phyloP scores from a whole-genome alignment of 768 basidiomycete genomes.

The Kwoniella sp. region DNA sequence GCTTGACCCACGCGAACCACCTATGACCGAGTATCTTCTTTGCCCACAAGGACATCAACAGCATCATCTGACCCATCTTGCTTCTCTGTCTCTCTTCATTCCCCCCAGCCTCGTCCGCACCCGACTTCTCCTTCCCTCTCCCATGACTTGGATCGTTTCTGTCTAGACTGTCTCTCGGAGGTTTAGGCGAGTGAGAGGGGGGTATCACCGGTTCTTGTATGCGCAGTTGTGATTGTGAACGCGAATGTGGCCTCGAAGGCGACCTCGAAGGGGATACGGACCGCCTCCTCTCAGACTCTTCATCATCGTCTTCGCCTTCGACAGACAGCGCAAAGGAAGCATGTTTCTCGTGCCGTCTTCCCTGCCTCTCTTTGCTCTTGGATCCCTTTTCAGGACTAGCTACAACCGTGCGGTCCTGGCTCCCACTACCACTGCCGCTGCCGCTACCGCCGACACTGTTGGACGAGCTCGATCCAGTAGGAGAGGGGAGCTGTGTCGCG shows the following conservation, averaged over 20 bases:
- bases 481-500: background rate
- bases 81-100: conserved; percentile 1
- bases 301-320: conserved; percentile 2
- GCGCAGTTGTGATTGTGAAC: background rate
- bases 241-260: background rate
- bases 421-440: background rate
- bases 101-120: background rate
- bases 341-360: conserved; percentile 4
- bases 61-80: conserved; percentile 2
- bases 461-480: background rate
- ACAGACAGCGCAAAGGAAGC: conserved; percentile 17
- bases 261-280: background rate
- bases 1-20: conserved; percentile 44
- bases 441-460: background rate
- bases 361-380: background rate
- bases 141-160: too few species aligned
- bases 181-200: background rate
- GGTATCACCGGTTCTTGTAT: background rate
- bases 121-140: background rate
- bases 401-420: background rate
- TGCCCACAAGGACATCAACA: conserved; percentile 11
- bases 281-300: background rate
- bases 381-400: background rate
- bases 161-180: background rate
- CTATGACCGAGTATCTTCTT: conserved; percentile 30